These are phyloP conservation scores for Flaveria trinervia DNA, from an alignment of 129 eudicot genomes.

Conservation along the genomic window DNA sequence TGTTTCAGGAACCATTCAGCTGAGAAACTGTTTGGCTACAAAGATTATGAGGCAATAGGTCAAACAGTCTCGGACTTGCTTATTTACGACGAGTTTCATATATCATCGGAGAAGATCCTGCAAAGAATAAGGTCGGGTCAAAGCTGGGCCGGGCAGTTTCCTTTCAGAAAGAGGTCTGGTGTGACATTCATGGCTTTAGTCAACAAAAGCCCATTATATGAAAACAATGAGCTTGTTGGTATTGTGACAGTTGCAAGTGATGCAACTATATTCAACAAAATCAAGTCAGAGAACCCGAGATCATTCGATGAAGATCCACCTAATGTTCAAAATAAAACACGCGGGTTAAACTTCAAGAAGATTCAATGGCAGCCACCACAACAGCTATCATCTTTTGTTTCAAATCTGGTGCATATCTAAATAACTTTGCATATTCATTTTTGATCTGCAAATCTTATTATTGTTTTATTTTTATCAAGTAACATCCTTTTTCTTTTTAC, in stretches of 20 bases:
- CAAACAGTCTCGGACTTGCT: conserved; percentile 52
- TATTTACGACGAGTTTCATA: conserved; percentile 50
- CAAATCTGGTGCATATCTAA: conserved; percentile 57
- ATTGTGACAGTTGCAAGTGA: conserved; percentile 83
- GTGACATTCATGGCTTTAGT: conserved; percentile 78
- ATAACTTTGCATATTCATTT: conserved; percentile 8
- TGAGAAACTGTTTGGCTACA: conserved; percentile 76
- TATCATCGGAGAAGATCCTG: conserved; percentile 44
- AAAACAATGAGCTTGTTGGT: conserved; percentile 79
- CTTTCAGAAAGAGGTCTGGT: conserved; percentile 72
- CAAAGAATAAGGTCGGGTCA: conserved; percentile 50
- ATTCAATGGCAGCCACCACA: conserved; percentile 63
- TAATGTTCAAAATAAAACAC: conserved; percentile 37
- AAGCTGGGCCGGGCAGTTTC: conserved; percentile 93
- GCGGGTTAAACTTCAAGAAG: conserved; percentile 52
- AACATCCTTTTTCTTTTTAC: conserved; percentile 7
- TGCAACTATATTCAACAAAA: conserved; percentile 58
- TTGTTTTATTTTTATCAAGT: conserved; percentile 19
- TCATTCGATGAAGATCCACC: conserved; percentile 32
- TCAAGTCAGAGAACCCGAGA: conserved; percentile 40
- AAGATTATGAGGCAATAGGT: conserved; percentile 72
- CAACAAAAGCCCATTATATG: conserved; percentile 72
- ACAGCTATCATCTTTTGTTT: conserved; percentile 77
- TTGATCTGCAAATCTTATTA: not conserved
- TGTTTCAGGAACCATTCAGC: conserved; percentile 75